A percentile compares a stretch with the other conserved stretches of the same genome.
phyloP scores from a whole-genome alignment of 2,329 filamentous ascomycete species.

The Pyrenochaeta sp. region DNA sequence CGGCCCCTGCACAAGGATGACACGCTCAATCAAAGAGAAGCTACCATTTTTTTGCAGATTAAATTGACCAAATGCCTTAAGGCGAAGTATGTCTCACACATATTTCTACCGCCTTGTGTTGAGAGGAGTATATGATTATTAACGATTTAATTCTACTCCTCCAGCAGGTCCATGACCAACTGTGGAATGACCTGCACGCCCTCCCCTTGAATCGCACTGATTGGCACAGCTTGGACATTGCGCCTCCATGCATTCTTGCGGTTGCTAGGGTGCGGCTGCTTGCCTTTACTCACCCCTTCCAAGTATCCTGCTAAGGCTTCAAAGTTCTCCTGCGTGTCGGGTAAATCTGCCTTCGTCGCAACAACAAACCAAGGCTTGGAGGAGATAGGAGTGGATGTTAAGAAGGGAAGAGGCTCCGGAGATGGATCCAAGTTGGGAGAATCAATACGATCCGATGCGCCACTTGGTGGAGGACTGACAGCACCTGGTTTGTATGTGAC shows the following conservation, averaged over 20 bases:
- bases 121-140: too few species aligned
- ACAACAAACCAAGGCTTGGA: conserved; percentile 97
- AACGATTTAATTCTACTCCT: conserved; percentile 36
- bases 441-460: conserved; percentile 27
- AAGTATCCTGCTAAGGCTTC: conserved; percentile 73
- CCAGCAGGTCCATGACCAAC: conserved; percentile 72
- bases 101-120: too few species aligned
- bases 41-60: conserved; percentile 42
- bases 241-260: conserved; percentile 67
- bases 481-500: conserved; percentile 57
- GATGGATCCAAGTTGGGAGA: conserved; percentile 31
- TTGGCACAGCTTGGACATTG: conserved; percentile 72
- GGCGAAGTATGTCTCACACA: too few species aligned
- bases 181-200: conserved; percentile 79
- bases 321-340: conserved; percentile 81
- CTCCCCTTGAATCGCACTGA: conserved; percentile 88
- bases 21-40: conserved; percentile 57
- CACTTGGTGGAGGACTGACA: conserved; percentile 15
- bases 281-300: conserved; percentile 67
- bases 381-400: conserved; percentile 75
- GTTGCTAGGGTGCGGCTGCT: conserved; percentile 75
- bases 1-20: conserved; percentile 85
- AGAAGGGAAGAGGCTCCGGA: conserved; percentile 52
- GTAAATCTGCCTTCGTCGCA: conserved; percentile 88
- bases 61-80: too few species aligned